Conservation (phyloP, 805 yeast species). For the Zygosaccharomyces siamensis region DNA sequence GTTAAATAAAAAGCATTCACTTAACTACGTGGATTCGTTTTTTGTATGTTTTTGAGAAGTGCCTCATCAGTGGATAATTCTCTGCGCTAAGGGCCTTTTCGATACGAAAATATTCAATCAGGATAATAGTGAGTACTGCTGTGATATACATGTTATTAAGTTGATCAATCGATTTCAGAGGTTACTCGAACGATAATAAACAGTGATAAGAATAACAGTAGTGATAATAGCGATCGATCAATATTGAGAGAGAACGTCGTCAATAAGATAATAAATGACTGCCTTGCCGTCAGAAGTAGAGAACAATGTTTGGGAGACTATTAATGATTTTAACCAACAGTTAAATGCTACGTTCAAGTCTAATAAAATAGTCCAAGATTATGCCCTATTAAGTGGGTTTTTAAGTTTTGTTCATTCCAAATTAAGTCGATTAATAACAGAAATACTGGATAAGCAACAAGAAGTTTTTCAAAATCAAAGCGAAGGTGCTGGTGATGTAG, state of each 20-base stretch:
- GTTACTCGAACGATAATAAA: background rate
- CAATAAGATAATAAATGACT: conserved; percentile 10
- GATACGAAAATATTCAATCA: conserved; percentile 1
- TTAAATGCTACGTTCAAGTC: conserved; percentile 23
- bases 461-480: conserved; percentile 6
- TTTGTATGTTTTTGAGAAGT: conserved; percentile 6
- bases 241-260: background rate
- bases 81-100: conserved; percentile 4
- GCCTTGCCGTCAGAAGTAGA: conserved; percentile 15
- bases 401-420: conserved; percentile 30
- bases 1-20: background rate
- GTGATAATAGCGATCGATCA: background rate
- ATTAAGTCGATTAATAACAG: conserved; percentile 17
- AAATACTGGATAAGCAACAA: conserved; percentile 9
- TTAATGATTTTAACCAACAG: conserved; percentile 21
- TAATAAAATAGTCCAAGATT: conserved; percentile 27
- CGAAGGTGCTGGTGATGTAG: background rate
- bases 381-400: conserved; percentile 27
- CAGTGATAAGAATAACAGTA: background rate
- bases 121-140: background rate
- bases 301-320: conserved; percentile 17
- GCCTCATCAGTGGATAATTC: conserved; percentile 3
- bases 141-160: conserved; percentile 2
- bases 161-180: background rate
- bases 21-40: conserved; percentile 1